Evolutionary conservation across 148 eudicot genomes (phyloP).

Genomic region (Persicaria maculosa): DNA sequence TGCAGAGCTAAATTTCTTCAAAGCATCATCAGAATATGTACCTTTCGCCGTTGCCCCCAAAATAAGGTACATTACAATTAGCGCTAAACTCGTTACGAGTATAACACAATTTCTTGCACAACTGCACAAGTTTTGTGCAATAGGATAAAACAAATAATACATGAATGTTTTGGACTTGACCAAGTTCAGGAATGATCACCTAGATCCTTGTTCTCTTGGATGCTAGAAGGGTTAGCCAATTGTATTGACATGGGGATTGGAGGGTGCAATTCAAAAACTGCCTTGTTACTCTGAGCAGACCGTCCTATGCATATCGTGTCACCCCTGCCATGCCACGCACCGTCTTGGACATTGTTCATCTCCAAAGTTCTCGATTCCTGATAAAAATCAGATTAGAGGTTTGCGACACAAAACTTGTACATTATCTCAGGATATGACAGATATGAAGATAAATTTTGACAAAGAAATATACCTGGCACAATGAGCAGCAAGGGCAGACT

Average conservation of each 20-base stretch:
- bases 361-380: constrained; percentile 92
- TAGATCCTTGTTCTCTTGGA: background rate
- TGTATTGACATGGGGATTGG: constrained; percentile 44
- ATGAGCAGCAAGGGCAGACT: constrained; percentile 70
- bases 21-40: too few relatives aligned
- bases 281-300: constrained; percentile 39
- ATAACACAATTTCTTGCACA: background rate
- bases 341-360: constrained; percentile 95
- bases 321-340: constrained; percentile 89
- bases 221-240: constrained; percentile 19
- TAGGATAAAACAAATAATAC: background rate
- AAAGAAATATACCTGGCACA: constrained; percentile 55
- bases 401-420: background rate
- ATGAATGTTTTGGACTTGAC: background rate
- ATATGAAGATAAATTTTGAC: background rate
- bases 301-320: constrained; percentile 83
- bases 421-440: background rate
- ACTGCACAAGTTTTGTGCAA: background rate
- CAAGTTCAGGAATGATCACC: background rate
- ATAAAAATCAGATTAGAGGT: background rate
- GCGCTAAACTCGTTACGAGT: background rate
- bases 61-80: background rate
- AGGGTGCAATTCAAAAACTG: constrained; percentile 49
- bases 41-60: too few relatives aligned
- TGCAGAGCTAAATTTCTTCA: too few relatives aligned